Evolutionary conservation across 2,329 filamentous ascomycete species (phyloP).

Genomic region (Fusarium sp.): DNA sequence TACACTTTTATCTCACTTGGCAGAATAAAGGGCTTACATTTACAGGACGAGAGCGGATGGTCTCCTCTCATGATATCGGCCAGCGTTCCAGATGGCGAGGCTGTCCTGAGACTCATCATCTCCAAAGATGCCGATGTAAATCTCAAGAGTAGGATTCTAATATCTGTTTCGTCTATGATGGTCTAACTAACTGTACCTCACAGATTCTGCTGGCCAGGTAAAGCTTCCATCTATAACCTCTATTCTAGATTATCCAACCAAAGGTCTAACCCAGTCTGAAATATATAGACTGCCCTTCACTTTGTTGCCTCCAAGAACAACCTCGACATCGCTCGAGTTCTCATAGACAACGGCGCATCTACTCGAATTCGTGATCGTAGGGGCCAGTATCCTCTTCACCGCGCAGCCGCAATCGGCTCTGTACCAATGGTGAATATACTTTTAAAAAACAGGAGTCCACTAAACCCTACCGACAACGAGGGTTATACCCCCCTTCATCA

Average conservation of each 20-base stretch:
- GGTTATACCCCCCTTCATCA: conserved; percentile 94
- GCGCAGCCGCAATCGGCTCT: conserved; percentile 89
- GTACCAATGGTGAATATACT: conserved; percentile 87
- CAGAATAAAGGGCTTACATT: background rate
- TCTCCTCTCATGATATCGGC: conserved; percentile 86
- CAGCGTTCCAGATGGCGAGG: conserved; percentile 77
- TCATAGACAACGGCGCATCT: conserved; percentile 81
- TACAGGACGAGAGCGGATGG: conserved; percentile 80
- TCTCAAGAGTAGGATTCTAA: conserved; percentile 68
- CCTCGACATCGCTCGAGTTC: conserved; percentile 79
- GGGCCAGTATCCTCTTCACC: conserved; percentile 90
- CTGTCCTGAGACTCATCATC: conserved; percentile 74
- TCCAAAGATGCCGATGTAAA: conserved; percentile 77
- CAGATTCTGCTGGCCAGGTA: conserved; percentile 75
- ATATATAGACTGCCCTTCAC: conserved; percentile 80
- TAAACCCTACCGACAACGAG: conserved; percentile 84
- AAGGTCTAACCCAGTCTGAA: background rate
- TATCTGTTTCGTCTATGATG: background rate
- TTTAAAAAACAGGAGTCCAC: conserved; percentile 78
- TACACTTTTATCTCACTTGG: background rate
- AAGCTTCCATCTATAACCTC: background rate
- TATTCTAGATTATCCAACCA: background rate
- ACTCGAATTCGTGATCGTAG: conserved; percentile 84
- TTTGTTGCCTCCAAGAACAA: conserved; percentile 93
- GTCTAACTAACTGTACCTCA: conserved; percentile 1